Base-by-base conservation (phyloP, 2,329 filamentous ascomycete genomes). In the Shiraia bambusicola region DNA sequence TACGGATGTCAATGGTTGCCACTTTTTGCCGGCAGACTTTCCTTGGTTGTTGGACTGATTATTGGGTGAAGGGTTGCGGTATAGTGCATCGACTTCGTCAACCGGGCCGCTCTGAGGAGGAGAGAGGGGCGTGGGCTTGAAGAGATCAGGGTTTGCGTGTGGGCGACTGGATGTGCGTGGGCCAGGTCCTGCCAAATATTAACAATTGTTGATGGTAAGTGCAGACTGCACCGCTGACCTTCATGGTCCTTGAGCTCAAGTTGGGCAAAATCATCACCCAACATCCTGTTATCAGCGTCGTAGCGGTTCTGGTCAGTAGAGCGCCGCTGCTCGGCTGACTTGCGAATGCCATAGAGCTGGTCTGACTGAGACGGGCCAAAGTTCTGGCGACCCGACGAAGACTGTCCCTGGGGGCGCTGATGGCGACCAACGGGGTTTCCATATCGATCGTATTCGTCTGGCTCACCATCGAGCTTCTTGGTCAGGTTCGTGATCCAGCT, bases 271-370 rank as follows among this genome's bases (percentile, higher is more conserved):
- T 97, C 91, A 59, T 96, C 92, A 48, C 85, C 84, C 24, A 98
- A 76, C 27, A 97, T 82, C 63, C 91, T 83, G 22, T 92, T 93
- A 65, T 98, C 93, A 19, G 91, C 90, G 67, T 98, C 93, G 64
- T 98, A 98, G 42, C 89, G 84, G 56, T 91, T 86, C 49, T 91
- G 89, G 66, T 97, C 92, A 28, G 86, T 86, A 65, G 91, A 95
- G 58, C 87, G 80, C 56, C 74, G 65, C 64, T 65, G 55, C 67
- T 74, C 56, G 14, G 68, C 66, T 4, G 65, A 64, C 45, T 61
- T 69, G 47, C 65, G 69, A 30, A 70, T 65, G 28, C 69, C 69
- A 37, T 69, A 59, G 12, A 69, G 48, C 42, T 72, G 69, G 12
- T 69, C 64, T 14, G 65, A 67, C 47, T 69, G 65, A 19, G 63